Evolutionary conservation across 768 basidiomycete genomes (phyloP), one percentile per base, ranked within the genome.

Genomic region (Agaricus sinodeliciosus): DNA sequence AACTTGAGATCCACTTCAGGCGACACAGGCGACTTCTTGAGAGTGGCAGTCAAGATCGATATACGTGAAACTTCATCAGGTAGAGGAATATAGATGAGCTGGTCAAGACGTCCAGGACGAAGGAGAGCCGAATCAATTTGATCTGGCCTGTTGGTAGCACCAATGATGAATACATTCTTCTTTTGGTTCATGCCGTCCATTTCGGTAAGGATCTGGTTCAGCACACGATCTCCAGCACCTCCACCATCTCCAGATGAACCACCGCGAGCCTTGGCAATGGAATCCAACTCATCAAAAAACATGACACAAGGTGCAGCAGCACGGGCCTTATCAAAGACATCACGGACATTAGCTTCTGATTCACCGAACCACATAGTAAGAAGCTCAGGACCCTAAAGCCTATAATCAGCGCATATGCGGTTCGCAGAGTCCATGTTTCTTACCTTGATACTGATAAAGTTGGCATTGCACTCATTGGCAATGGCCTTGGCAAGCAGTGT

Each of bases 281-380:
- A 96, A 69, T 99, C 96, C 68, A 99, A 78, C 70, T 99, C 96
- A 63, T 99, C 96, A 72, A 99, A 99, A 90, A 99, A 99, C 93
- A 99, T 96, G 61, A 99, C 96, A 67, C 96, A 98, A 51, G 96
- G 96, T 25, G 96, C 95, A 7, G 96, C 96, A 15, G 96, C 96
- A 60, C 96, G 91, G 27, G 96, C 96, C 74, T 98, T 98, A 81
- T 99, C 96, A 71, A 99, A 99, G 58, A 98, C 93, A 61, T 98
- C 95, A 62, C 96, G 92, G 57, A 99, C 96, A 64, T 99, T 99
- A 59, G 95, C 96, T 75, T 99, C 96, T 5, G 95, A 98, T 79
- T 99, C 96, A 84, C 96, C 96, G 72, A 99, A 98, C 94, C 96
- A 99, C 95, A 98, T 98, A 5, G 94, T 99, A 40, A 98, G 84